phyloP scores from a whole-genome alignment of 139 green algal species.

The Haematococcus lacustris region DNA sequence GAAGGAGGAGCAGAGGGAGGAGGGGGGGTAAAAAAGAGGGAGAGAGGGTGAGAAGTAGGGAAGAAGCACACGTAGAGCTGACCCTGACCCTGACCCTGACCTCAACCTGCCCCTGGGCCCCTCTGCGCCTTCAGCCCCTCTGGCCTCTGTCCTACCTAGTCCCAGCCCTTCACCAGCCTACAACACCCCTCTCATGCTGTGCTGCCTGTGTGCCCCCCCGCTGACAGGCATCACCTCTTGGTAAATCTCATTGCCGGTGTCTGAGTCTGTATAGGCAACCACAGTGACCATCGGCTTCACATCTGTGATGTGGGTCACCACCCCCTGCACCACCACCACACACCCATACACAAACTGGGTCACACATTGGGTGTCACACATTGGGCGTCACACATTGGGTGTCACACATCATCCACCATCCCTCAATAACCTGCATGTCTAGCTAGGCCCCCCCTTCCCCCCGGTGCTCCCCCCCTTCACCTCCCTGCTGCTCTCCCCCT shows the following conservation, averaged over 20 bases:
- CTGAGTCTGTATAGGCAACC: constrained; percentile 89
- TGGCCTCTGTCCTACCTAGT: background rate
- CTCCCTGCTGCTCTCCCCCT: background rate
- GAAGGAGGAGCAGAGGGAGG: too few species aligned
- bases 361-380: background rate
- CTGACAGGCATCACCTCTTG: too few species aligned
- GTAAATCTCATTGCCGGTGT: constrained; percentile 75
- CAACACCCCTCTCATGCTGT: background rate
- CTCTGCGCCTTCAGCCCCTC: background rate
- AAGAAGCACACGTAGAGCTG: background rate
- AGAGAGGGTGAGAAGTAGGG: background rate
- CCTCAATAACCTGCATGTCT: background rate
- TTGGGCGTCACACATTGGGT: background rate
- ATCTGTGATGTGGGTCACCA: constrained; percentile 87
- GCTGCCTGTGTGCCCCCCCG: too few species aligned
- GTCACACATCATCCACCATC: background rate
- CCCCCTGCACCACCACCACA: constrained; percentile 48
- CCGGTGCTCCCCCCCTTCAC: background rate
- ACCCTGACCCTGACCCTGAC: background rate
- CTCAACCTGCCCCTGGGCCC: background rate
- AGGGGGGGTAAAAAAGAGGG: too few species aligned
- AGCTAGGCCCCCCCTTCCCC: background rate
- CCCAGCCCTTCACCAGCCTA: background rate
- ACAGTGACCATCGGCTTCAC: constrained; percentile 88
- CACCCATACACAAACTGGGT: background rate